Conservation (phyloP, 2,329 filamentous ascomycete species). For the Plenodomus biglobosus region DNA sequence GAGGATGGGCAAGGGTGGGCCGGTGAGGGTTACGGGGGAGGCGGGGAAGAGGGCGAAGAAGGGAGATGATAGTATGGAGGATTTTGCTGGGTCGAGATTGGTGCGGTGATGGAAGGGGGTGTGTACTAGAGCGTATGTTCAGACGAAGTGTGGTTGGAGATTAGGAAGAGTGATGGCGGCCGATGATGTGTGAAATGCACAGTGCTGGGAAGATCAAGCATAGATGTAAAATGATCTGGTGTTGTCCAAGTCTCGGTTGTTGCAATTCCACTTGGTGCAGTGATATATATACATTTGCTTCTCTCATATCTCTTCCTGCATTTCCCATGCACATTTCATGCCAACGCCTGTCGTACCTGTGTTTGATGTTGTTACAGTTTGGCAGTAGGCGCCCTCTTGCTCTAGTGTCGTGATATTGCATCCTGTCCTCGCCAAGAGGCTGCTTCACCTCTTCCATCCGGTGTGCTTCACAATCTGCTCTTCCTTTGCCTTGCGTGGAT, state of each 20-base stretch:
- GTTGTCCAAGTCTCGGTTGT: not conserved
- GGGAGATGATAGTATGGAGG: constrained; percentile 38
- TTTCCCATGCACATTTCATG: not conserved
- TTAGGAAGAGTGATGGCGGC: too few species aligned
- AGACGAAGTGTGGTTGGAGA: too few species aligned
- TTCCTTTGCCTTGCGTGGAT: constrained; percentile 31
- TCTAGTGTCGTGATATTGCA: not conserved
- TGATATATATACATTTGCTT: not conserved
- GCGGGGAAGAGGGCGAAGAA: constrained; percentile 20
- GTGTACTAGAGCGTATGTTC: too few species aligned
- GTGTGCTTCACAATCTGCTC: constrained; percentile 32
- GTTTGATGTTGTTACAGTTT: not conserved
- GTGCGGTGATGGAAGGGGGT: constrained; percentile 15
- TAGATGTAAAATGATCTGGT: not conserved
- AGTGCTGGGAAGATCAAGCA: not conserved
- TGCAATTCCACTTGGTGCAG: not conserved
- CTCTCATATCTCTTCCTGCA: not conserved
- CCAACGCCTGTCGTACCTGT: not conserved
- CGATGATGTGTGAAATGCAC: too few species aligned
- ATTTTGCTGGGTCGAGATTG: constrained; percentile 36
- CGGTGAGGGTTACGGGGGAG: constrained; percentile 19
- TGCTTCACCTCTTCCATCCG: constrained; percentile 26
- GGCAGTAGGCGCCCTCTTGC: not conserved
- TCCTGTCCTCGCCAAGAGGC: not conserved
- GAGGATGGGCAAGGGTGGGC: constrained; percentile 17